These are phyloP conservation scores for Colletotrichum theobromicola DNA, from an alignment of 2,329 filamentous ascomycete species.

Conservation along the genomic window DNA sequence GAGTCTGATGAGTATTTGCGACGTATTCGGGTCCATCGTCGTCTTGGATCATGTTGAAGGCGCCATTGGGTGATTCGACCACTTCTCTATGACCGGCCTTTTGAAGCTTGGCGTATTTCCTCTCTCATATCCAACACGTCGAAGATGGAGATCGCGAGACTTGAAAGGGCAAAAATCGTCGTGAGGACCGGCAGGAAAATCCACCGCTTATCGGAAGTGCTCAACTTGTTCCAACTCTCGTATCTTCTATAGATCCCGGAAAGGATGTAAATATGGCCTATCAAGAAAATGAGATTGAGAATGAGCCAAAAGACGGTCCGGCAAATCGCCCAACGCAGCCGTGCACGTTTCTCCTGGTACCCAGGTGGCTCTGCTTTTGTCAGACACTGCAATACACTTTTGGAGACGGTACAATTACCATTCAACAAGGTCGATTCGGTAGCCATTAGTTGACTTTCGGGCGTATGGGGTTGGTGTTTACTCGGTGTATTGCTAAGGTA, in stretches of 20 bases:
- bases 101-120: not conserved
- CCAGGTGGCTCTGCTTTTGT: not conserved
- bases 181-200: not conserved
- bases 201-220: not conserved
- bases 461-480: too few species aligned
- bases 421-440: not conserved
- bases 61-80: not conserved
- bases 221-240: not conserved
- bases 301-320: not conserved
- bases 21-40: not conserved
- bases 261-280: not conserved
- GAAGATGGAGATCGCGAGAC: not conserved
- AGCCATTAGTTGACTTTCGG: too few species aligned
- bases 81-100: not conserved
- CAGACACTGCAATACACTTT: not conserved
- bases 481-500: not conserved
- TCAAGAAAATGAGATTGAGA: not conserved
- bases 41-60: not conserved
- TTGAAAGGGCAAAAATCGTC: not conserved
- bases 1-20: rapidly evolving
- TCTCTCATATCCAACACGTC: not conserved
- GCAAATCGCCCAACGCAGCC: not conserved
- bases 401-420: not conserved
- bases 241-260: not conserved
- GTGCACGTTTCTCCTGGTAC: not conserved